Base-by-base conservation (phyloP, 305 asterid genomes). In the Striga hermonthica region DNA sequence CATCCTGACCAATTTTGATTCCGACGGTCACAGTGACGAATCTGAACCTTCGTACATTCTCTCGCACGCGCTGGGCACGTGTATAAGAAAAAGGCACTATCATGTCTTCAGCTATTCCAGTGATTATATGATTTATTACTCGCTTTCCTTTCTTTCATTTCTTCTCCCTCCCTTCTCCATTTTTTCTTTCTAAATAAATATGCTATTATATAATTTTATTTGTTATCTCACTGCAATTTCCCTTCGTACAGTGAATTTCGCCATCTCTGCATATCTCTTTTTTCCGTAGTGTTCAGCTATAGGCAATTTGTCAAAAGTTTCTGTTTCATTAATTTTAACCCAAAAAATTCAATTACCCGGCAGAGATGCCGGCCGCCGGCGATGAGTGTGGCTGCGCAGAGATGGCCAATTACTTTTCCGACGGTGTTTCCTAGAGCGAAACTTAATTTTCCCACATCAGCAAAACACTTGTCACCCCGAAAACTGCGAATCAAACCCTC, bases 291-390 rank as follows among this genome's bases (percentile, higher is more conserved):
- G 22, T 76, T 78, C 75, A 45, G 60, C 63, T 65, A n/a, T n/a
- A 61, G 43, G 44, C 78, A 45, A 57, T 75, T 66, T 59, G 5
- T 63, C 84, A 47, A 78, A 65, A 67, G 68, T 36, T 37, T 59
- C 15, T 4, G 62, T 9, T 14, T 14, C 55, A 45, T 22, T 22
- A 22, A 28, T 64, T 36, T 28, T 15, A 52, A 3, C 22, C 6
- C 49, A 13, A 15, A 22, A 7, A 57, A 64, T 75, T 52, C 64
- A 66, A 11, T 48, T 48, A 1, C 15, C 56, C 56, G 56, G 71
- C 14, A 28, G 43, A 62, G 53, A 47, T 58, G 71, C 50, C 64
- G 66, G 64, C 57, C 15, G 52, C 79, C 77, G 80, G 75, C 66
- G 62, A 62, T 70, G 70, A 49, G 31, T 64, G 64, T 37, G 72